These are phyloP conservation scores for Fraxinus anomala DNA, from an alignment of 257 asterid genomes.

Conservation along the genomic window DNA sequence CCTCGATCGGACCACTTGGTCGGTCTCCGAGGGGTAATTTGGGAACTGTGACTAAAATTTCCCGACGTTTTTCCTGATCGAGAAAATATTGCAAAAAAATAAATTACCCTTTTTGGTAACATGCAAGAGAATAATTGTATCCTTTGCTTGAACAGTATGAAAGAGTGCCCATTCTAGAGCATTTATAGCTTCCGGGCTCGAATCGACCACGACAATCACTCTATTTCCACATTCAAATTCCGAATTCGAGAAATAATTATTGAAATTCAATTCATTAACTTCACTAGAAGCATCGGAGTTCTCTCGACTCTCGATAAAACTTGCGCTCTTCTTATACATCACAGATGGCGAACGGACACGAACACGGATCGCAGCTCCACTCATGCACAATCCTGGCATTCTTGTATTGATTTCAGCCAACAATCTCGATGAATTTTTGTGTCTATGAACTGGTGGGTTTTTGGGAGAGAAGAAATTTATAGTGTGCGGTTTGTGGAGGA, in stretches of 20 bases:
- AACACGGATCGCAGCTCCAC: slow-evolving; percentile 43
- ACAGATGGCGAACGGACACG: slow-evolving; percentile 62
- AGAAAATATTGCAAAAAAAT: background rate
- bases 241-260: slow-evolving; percentile 23
- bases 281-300: slow-evolving; percentile 43
- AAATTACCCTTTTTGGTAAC: slow-evolving; percentile 53
- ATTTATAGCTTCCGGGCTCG: slow-evolving; percentile 54
- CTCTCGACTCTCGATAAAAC: slow-evolving; percentile 37
- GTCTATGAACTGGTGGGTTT: slow-evolving; percentile 15
- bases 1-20: background rate
- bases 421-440: background rate
- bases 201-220: slow-evolving; percentile 83
- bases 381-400: slow-evolving; percentile 55
- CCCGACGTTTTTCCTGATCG: background rate
- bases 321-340: slow-evolving; percentile 33
- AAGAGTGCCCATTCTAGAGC: slow-evolving; percentile 92
- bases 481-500: background rate
- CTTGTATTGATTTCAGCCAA: slow-evolving; percentile 17
- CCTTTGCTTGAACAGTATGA: slow-evolving; percentile 74
- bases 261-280: slow-evolving; percentile 41
- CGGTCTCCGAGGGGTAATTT: background rate
- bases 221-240: slow-evolving; percentile 57
- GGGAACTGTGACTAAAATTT: background rate
- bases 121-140: slow-evolving; percentile 68
- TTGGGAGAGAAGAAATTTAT: background rate